These are phyloP conservation scores for Lentithecium fluviatile DNA, from an alignment of 495 filamentous ascomycete genomes.

Conservation along the genomic window DNA sequence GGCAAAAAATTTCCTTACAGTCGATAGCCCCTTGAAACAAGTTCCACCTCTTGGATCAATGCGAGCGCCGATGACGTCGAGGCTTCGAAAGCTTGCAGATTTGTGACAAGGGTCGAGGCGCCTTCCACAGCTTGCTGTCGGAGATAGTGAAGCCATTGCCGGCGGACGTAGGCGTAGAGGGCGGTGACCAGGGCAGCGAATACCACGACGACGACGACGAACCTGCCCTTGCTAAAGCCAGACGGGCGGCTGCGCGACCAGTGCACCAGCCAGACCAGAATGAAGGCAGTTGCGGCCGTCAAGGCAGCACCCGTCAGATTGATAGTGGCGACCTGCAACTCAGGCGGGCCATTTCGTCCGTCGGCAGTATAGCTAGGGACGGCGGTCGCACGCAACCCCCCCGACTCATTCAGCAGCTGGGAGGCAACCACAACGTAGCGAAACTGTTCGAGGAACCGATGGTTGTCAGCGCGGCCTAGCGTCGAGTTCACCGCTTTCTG, in stretches of 20 bases:
- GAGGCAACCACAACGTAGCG: constrained; percentile 95
- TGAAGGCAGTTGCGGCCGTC: constrained; percentile 61
- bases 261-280: constrained; percentile 68
- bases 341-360: constrained; percentile 37
- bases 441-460: constrained; percentile 89
- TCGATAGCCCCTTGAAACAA: constrained; percentile 90
- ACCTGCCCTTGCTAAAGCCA: constrained; percentile 52
- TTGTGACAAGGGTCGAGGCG: constrained; percentile 69
- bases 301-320: constrained; percentile 51
- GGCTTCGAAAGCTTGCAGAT: constrained; percentile 79
- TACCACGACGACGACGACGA: constrained; percentile 59
- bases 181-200: constrained; percentile 56
- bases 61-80: constrained; percentile 75
- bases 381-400: constrained; percentile 16
- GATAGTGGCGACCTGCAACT: constrained; percentile 36
- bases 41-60: constrained; percentile 92
- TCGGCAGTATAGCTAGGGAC: constrained; percentile 29
- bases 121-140: constrained; percentile 73
- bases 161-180: constrained; percentile 69
- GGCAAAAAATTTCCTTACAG: constrained; percentile 58
- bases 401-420: constrained; percentile 71
- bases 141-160: constrained; percentile 82
- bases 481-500: constrained; percentile 67
- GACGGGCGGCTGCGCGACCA: constrained; percentile 59
- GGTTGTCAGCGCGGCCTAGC: constrained; percentile 77